Evolutionary conservation across 176 grass and related monocot species (phyloP).

Genomic region (Carex cristatella): DNA sequence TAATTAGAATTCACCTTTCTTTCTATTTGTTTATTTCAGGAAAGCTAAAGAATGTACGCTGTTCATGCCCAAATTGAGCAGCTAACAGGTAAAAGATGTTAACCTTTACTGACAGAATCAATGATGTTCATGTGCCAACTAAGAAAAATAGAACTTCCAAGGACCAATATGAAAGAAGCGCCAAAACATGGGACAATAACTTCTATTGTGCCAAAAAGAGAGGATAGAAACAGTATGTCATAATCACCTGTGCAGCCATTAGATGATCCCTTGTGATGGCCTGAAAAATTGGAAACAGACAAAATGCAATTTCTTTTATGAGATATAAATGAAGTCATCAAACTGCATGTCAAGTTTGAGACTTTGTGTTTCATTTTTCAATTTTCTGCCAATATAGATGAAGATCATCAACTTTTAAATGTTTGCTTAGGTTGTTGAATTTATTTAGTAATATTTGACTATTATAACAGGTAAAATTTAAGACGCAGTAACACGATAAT

Average conservation of each 20-base stretch:
- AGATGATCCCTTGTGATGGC: slow-evolving; percentile 19
- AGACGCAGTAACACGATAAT: not conserved
- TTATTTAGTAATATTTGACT: not conserved
- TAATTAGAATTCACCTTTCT: not conserved
- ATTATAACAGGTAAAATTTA: not conserved
- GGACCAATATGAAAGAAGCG: not conserved
- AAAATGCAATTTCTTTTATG: not conserved
- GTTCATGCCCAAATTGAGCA: not conserved
- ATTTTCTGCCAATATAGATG: not conserved
- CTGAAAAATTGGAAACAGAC: slow-evolving; percentile 4
- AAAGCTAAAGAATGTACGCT: not conserved
- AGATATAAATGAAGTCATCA: not conserved
- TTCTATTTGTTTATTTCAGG: not conserved
- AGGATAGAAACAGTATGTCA: not conserved
- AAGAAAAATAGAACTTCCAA: not conserved
- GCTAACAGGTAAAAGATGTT: not conserved
- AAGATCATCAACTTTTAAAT: not conserved
- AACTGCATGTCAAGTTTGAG: not conserved
- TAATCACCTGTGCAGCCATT: not conserved
- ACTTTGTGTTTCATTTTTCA: not conserved
- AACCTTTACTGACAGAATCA: not conserved
- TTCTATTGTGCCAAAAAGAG: not conserved
- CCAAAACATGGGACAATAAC: not conserved
- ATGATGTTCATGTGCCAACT: not conserved
- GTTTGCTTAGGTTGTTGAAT: not conserved